Evolutionary conservation across 495 filamentous ascomycete genomes (phyloP).

Genomic region (Saxophila tyrrhenica): DNA sequence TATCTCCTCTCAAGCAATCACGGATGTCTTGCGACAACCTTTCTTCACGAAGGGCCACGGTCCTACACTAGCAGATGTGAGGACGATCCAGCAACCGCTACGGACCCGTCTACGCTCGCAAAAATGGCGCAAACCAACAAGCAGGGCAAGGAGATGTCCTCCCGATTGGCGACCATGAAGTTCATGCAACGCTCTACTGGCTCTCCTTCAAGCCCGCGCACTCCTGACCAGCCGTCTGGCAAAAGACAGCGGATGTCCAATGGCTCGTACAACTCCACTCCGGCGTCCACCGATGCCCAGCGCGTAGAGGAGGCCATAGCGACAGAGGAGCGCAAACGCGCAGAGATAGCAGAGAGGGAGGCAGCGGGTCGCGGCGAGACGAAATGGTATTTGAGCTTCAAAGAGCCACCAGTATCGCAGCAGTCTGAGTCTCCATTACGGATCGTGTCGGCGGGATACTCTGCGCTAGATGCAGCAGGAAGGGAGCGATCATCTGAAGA

Average conservation of each 20-base stretch:
- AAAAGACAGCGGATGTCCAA: slow-evolving; percentile 38
- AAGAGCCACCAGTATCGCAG: slow-evolving; percentile 19
- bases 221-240: slow-evolving; percentile 32
- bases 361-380: slow-evolving; percentile 72
- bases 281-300: slow-evolving; percentile 29
- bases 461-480: slow-evolving; percentile 28
- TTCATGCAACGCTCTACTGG: slow-evolving; percentile 94
- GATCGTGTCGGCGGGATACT: slow-evolving; percentile 36
- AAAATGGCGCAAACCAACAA: slow-evolving; percentile 29
- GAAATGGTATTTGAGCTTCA: slow-evolving; percentile 67
- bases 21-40: no score
- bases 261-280: slow-evolving; percentile 15
- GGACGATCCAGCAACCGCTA: background rate
- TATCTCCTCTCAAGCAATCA: no score
- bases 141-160: slow-evolving; percentile 68
- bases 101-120: background rate
- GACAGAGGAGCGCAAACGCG: slow-evolving; percentile 62
- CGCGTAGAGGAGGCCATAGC: slow-evolving; percentile 58
- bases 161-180: slow-evolving; percentile 88
- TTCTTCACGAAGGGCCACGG: background rate
- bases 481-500: slow-evolving; percentile 14
- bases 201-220: slow-evolving; percentile 23
- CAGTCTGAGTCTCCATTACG: slow-evolving; percentile 4
- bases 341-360: slow-evolving; percentile 55
- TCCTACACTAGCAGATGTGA: no score